phyloP scores from a whole-genome alignment of 129 eudicot genomes.

The Helianthus tuberosus region DNA sequence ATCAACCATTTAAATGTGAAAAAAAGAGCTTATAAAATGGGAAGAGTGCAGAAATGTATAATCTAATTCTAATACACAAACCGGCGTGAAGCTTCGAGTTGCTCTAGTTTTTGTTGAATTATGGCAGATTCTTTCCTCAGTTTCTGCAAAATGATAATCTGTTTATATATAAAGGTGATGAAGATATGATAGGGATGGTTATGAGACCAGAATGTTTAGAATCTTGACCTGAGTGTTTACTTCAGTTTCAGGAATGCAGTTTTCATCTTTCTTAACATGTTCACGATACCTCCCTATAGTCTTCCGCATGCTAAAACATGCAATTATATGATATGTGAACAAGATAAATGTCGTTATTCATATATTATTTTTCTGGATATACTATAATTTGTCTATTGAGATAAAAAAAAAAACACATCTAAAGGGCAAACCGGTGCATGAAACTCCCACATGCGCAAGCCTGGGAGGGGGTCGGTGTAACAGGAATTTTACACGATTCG shows the following conservation, averaged over 20 bases:
- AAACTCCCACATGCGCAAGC: too few species aligned
- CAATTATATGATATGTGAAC: too few species aligned
- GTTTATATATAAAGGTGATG: too few species aligned
- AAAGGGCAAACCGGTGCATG: too few species aligned
- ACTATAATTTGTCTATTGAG: too few species aligned
- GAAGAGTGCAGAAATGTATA: neutral
- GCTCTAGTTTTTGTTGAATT: conserved; percentile 45
- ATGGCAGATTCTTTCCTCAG: conserved; percentile 48
- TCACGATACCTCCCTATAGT: conserved; percentile 45
- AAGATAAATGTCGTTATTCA: too few species aligned
- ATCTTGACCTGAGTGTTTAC: conserved; percentile 35
- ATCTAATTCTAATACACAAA: conserved; percentile 22
- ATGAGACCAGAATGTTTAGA: neutral
- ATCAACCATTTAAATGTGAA: neutral
- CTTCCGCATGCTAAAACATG: conserved; percentile 44
- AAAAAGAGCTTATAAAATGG: neutral
- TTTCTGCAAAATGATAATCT: conserved; percentile 36
- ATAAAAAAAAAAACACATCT: too few species aligned
- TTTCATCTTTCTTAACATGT: conserved; percentile 26
- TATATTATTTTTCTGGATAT: too few species aligned
- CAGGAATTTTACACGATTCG: too few species aligned
- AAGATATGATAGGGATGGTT: neutral
- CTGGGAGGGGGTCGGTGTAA: too few species aligned
- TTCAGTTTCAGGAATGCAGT: conserved; percentile 20
- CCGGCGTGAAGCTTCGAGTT: conserved; percentile 59